Conservation (phyloP, 768 basidiomycete genomes). For the Pholiota conissans region DNA sequence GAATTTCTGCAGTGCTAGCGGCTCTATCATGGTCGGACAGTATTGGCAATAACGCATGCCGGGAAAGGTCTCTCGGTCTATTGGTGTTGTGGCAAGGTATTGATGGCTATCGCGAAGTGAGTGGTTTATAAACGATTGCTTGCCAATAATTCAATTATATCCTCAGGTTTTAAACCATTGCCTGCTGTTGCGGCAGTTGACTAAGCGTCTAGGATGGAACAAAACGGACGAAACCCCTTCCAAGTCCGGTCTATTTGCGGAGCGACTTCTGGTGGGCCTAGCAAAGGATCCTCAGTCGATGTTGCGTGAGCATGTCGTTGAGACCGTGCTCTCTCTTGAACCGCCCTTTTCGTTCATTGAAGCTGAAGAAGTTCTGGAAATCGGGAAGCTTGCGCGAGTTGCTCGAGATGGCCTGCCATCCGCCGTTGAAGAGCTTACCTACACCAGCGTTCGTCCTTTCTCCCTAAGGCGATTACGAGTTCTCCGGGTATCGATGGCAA, state of each 20-base stretch:
- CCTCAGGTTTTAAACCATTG: slow-evolving; percentile 74
- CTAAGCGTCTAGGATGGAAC: slow-evolving; percentile 72
- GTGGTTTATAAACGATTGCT: slow-evolving; percentile 6
- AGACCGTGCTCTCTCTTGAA: slow-evolving; percentile 57
- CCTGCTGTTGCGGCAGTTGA: slow-evolving; percentile 69
- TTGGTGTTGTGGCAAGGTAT: slow-evolving; percentile 65
- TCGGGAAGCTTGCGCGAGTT: slow-evolving; percentile 65
- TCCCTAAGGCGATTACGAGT: slow-evolving; percentile 53
- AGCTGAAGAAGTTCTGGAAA: slow-evolving; percentile 55
- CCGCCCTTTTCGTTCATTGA: slow-evolving; percentile 63
- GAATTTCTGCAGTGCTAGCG: slow-evolving; percentile 64
- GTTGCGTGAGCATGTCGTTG: slow-evolving; percentile 56
- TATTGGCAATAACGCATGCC: slow-evolving; percentile 60
- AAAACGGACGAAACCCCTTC: slow-evolving; percentile 61
- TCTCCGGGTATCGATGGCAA: slow-evolving; percentile 62
- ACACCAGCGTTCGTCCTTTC: slow-evolving; percentile 49
- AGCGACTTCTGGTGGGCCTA: slow-evolving; percentile 64
- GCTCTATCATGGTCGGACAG: slow-evolving; percentile 84
- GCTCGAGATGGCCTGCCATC: slow-evolving; percentile 65
- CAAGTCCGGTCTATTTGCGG: slow-evolving; percentile 64
- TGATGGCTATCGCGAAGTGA: slow-evolving; percentile 74
- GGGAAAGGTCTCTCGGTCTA: slow-evolving; percentile 63
- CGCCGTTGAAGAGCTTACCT: slow-evolving; percentile 62
- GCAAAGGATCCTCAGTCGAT: slow-evolving; percentile 60
- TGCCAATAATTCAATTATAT: slow-evolving; percentile 11